Evolutionary conservation across 108 stramenopile genomes (phyloP).

Genomic region (Cylindrotheca fusiformis): DNA sequence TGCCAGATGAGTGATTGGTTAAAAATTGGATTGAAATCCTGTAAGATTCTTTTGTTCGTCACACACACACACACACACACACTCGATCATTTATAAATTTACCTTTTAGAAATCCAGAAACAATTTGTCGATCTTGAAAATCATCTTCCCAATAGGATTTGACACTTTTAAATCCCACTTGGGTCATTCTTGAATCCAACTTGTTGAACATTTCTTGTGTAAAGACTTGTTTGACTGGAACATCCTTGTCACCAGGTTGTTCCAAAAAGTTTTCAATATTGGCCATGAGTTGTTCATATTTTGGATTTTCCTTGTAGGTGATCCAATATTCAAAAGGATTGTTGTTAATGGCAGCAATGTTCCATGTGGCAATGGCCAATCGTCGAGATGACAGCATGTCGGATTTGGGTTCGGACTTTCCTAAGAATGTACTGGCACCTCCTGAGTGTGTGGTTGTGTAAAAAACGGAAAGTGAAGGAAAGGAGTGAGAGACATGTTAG

Average conservation of each 20-base stretch:
- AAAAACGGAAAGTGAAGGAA: background rate
- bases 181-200: conserved; percentile 58
- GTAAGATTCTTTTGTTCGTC: too few species aligned
- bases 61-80: too few species aligned
- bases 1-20: too few species aligned
- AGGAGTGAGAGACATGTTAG: background rate
- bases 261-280: conserved; percentile 81
- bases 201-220: conserved; percentile 82
- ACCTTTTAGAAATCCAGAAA: conserved; percentile 80
- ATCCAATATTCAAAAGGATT: conserved; percentile 93
- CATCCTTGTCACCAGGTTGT: conserved; percentile 79
- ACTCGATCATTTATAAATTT: too few species aligned
- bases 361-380: conserved; percentile 72
- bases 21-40: too few species aligned
- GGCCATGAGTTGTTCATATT: conserved; percentile 83
- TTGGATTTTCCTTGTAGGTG: conserved; percentile 78
- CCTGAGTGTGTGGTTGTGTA: conserved; percentile 55
- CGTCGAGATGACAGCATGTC: conserved; percentile 30
- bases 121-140: conserved; percentile 81
- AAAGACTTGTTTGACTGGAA: conserved; percentile 78
- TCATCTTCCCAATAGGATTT: conserved; percentile 77
- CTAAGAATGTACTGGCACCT: conserved; percentile 39
- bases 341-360: conserved; percentile 94
- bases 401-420: conserved; percentile 12
- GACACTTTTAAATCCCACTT: conserved; percentile 65